Base-by-base conservation (phyloP, 1,284 basidiomycete genomes). In the Mycena citricolor region DNA sequence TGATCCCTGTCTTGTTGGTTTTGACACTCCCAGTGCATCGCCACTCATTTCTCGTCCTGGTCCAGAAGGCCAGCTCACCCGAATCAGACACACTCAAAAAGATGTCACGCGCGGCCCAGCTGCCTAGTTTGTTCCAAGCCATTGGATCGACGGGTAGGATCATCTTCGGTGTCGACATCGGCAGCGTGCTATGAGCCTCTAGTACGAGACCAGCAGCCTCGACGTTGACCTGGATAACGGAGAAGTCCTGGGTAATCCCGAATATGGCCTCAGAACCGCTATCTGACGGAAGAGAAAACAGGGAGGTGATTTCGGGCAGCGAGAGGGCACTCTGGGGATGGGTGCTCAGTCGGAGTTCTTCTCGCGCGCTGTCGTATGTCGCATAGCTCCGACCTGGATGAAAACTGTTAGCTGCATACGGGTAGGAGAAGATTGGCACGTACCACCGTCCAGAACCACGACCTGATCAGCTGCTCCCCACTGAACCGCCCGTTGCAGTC, bases 141-240 rank as follows among this genome's bases (percentile, higher is more conserved):
- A 94, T 94, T 0, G 91, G 90, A 62, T 94, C 91, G 4, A 94
- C 89, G 5, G 88, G 86, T 10, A 92, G 60, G 23, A 90, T 81
- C 44, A 81, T 66, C 39, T 66, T 73, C 2, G 79, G 76, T 4
- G 70, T 65, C 1, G 68, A 51, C 8, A 82, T 65, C 2, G 83
- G 81, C 4, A 86, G 66, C 29, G 56, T 61, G 23, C 67, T 68
- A 39, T 71, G 67, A 8, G 74, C 73, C 37, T 69, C 57, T 3
- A 83, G 54, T 12, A 51, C 45, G 5, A 80, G 63, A n/a, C n/a
- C n/a, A 24, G 45, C 47, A 36, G 64, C 48, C 2, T 56, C 63
- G 45, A 70, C 61, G 53, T 68, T 66, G 35, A 85, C 63, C 47
- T 79, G 77, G 19, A 78, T 63, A 42, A 85, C 75, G 10, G 66